Evolutionary conservation across 192 early-diverging fungal species (phyloP), one percentile per base, ranked within the genome.

Genomic region (Mycoemilia scoparia): DNA sequence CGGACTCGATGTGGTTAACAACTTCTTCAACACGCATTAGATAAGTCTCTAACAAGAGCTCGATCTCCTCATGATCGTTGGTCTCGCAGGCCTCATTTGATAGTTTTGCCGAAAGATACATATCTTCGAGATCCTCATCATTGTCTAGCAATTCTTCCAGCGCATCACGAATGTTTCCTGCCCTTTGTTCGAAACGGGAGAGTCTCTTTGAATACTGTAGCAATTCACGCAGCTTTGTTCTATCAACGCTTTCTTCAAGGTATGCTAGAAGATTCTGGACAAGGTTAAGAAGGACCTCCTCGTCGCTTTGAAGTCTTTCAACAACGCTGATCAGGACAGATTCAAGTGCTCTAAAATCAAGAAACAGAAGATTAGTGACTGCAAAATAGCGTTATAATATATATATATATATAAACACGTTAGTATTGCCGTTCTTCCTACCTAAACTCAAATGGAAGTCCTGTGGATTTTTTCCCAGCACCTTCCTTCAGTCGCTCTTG

Each of bases 1-100:
- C 53, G 3, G 71, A 70, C 12, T 76, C 59, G 14, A 79, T 66
- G 35, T 74, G 72, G 46, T 76, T 71, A 24, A 76, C 75, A 17
- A 84, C 73, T 47, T 87, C 87, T 44, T 88, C 85, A 2, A 78
- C 69, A 36, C 86, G 68, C 47, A 80, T 88, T 25, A 83, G 41
- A 38, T 93, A 93, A 12, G 87, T 74, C 49, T 93, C 88, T 31
- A 93, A 55, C 50, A 93, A 57, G 28, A 93, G 66, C 49, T 93
- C 88, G 17, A 82, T 77, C 34, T 93, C 88, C 25, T 83, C 77
- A 37, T 93, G 83, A 34, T 87, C 79, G 14, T 69, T 45, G 7
- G 54, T 46, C 4, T 51, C 56, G 23, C 77, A 68, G 4, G 66
- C 48, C 4, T 28, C 30, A 20, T 72, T 73, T 4, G 43, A 30